Base-by-base conservation (phyloP, 352 stramenopile species). In the Blastocystis sp. region DNA sequence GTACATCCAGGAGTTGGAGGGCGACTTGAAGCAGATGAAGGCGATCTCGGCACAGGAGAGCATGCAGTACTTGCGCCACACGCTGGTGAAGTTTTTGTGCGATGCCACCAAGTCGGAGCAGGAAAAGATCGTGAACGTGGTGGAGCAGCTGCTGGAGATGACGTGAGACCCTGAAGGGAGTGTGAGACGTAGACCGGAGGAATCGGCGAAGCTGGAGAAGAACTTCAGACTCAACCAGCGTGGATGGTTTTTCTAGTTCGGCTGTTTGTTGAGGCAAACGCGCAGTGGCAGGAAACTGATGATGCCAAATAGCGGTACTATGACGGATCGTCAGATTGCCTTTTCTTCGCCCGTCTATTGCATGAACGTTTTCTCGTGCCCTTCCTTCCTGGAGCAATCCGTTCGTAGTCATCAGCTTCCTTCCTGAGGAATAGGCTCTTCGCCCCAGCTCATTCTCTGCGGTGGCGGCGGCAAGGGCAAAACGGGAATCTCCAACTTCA, bases 21-120 rank as follows among this genome's bases (percentile, higher is more conserved):
- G 74, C 56, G 74, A 84, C 28, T 59, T 84, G 74, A 84, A 84
- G 61, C 74, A 84, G 41, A 66, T 84, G 74, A 84, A 84, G 61
- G 19, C 56, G 21, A 84, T 84, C 19, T 41, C 14, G 11, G 45
- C n/a, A 1, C 45, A 62, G 28, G 74, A 84, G 74, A 84, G 69
- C 40, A 70, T 84, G 53, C 74, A 84, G 74, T 84, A 84, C 45
- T 48, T 84, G n/a, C 74, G 74, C 40, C 74, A 84, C 74, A 84
- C 74, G n/a, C 53, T 84, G 1, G 74, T 84, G 56, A 84, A 84
- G 74, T 84, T 84, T 40, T 40, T 84, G 10, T 84, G 74, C 28
- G 74, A 84, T 69, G 67, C 56, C 14, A 84, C 52, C 38, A 34
- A 45, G 40, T 84, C 74, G 9, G 74, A 84, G 45, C 53, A 84